Evolutionary conservation across 1,284 basidiomycete genomes (phyloP).

Genomic region (Ustilago curta): DNA sequence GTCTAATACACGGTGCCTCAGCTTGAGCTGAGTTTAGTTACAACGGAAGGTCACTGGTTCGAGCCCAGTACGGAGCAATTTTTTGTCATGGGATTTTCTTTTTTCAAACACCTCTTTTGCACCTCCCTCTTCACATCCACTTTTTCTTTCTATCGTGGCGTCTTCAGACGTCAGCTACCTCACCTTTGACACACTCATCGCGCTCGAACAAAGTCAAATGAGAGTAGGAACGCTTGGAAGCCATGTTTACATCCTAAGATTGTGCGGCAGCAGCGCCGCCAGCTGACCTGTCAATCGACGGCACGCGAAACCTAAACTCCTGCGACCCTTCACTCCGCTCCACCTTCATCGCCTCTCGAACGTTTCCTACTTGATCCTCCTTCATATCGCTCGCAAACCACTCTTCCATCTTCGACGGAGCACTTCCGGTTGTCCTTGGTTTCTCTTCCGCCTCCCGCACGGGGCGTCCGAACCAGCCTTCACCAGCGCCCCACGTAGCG

Average conservation of each 20-base stretch:
- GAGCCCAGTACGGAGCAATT: constrained; percentile 55
- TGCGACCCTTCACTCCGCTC: neutral
- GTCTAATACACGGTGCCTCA: constrained; percentile 41
- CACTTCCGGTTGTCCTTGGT: neutral
- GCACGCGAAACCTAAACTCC: constrained; percentile 12
- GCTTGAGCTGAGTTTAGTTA: constrained; percentile 3
- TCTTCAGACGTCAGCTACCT: too few relatives aligned
- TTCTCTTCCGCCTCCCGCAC: neutral
- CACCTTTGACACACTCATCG: too few relatives aligned
- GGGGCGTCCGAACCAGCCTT: constrained; percentile 29
- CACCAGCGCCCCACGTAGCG: constrained; percentile 27
- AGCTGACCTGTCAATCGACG: constrained; percentile 1
- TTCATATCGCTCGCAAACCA: neutral
- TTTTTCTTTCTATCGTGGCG: too few relatives aligned
- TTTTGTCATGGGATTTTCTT: constrained; percentile 7
- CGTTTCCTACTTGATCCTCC: neutral
- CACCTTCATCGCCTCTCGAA: neutral
- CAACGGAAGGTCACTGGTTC: constrained; percentile 57
- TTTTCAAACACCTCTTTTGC: too few relatives aligned
- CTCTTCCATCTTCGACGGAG: neutral
- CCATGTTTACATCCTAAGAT: too few relatives aligned
- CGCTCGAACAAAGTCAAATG: too few relatives aligned
- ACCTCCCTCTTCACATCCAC: too few relatives aligned
- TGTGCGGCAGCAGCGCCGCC: too few relatives aligned
- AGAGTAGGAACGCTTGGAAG: too few relatives aligned